These are phyloP conservation scores for Aspergillus aculeatinus DNA, from an alignment of 2,329 filamentous ascomycete species.

Conservation along the genomic window DNA sequence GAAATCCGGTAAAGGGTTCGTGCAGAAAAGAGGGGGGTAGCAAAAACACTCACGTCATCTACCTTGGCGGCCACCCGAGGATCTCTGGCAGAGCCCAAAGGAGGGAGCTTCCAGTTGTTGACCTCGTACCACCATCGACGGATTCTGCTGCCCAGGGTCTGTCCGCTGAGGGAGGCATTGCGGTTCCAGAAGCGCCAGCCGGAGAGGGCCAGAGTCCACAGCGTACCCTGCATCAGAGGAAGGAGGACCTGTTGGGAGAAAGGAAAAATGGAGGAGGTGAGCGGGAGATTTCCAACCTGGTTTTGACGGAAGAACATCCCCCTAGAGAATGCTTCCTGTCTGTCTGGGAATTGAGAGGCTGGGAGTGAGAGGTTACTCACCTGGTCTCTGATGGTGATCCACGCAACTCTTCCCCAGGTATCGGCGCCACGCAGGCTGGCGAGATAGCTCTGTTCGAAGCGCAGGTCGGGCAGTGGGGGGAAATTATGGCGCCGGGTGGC, in stretches of 20 bases:
- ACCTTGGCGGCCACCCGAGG: constrained; percentile 40
- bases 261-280: background rate
- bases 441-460: constrained; percentile 98
- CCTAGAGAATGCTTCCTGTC: background rate
- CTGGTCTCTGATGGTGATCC: constrained; percentile 88
- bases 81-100: constrained; percentile 28
- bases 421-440: constrained; percentile 80
- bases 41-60: constrained; percentile 42
- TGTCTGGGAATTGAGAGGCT: background rate
- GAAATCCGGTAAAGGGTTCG: no score
- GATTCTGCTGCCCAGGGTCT: constrained; percentile 71
- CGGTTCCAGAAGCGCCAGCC: constrained; percentile 92
- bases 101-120: constrained; percentile 81
- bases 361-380: constrained; percentile 45
- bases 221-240: constrained; percentile 79
- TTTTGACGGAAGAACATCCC: background rate
- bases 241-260: constrained; percentile 67
- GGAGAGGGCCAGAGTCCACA: constrained; percentile 81
- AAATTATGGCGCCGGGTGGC: constrained; percentile 50
- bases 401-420: constrained; percentile 73
- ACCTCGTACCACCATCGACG: constrained; percentile 93
- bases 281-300: background rate
- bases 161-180: constrained; percentile 72
- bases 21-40: background rate
- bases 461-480: constrained; percentile 74